Base-by-base conservation (phyloP, 495 filamentous ascomycete genomes). In the Aspergillus baeticus region DNA sequence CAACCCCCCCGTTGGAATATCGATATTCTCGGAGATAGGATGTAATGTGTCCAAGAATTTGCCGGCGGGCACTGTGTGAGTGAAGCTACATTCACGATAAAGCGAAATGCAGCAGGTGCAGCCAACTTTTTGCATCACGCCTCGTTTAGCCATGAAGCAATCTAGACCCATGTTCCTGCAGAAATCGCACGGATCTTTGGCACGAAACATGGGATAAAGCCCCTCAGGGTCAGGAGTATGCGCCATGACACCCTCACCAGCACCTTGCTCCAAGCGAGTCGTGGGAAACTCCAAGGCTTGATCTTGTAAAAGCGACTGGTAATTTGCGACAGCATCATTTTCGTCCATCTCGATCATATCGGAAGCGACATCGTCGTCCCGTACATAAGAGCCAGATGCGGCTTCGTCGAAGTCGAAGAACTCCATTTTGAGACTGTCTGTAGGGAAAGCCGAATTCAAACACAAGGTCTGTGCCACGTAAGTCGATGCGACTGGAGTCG, bases 81-180 rank as follows among this genome's bases (percentile, higher is more conserved):
- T 84, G 77, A 91, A 87, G 69, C 87, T 91, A 75, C 89, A 92
- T 54, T 81, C 79, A 41, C 86, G 81, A 39, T 83, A 88, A 15
- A 93, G 77, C 20, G 88, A 87, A 59, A 88, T 85, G 65, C 90
- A 95, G 58, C 86, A 86, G 3, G 87, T 91, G 70, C 90, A 95
- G 22, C 81, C 82, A 51, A 80, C 81, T 49, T 81, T 81, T 60
- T 82, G 81, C 66, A 86, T 81, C 51, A 80, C 77, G 71, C 87
- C 87, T 65, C 88, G 80, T 34, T 80, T 80, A 37, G 87, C 84
- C 45, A 85, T 74, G 69, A 91, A 91, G 76, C 90, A 95, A 58
- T 91, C 80, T 52, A 92, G 82, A 20, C 84, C 77, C 70, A 81
- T 84, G 11, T 77, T 69, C 33, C 79, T 75, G 68, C 90, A 95